Conservation (phyloP, 768 basidiomycete genomes). For the Rhizopogon vinicolor region DNA sequence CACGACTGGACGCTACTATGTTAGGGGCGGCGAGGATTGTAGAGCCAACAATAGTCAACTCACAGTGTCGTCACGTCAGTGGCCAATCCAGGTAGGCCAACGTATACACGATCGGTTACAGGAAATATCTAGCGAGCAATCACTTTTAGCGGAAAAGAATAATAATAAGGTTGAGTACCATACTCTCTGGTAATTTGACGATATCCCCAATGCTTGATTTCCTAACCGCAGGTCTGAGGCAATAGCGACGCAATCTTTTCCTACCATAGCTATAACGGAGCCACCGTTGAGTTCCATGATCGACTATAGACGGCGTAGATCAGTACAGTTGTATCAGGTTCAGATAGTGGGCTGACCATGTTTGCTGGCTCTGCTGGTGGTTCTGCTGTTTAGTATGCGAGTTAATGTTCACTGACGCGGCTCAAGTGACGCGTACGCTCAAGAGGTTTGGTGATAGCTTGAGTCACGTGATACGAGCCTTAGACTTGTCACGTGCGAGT, state of each 20-base stretch:
- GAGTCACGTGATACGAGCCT: no score
- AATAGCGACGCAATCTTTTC: slow-evolving; percentile 98
- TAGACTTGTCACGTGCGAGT: slow-evolving; percentile 11
- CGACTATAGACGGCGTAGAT: slow-evolving; percentile 43
- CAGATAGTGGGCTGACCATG: not conserved
- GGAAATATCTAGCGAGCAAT: slow-evolving; percentile 75
- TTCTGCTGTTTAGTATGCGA: not conserved
- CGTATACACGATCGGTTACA: slow-evolving; percentile 85
- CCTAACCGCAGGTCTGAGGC: slow-evolving; percentile 93
- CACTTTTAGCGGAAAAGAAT: slow-evolving; percentile 10
- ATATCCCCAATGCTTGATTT: slow-evolving; percentile 79
- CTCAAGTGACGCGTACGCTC: not conserved
- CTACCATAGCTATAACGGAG: slow-evolving; percentile 98
- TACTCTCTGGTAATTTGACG: slow-evolving; percentile 94
- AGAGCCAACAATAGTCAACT: slow-evolving; percentile 17
- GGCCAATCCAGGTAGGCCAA: slow-evolving; percentile 89
- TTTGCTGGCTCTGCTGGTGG: not conserved
- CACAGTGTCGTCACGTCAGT: slow-evolving; percentile 93
- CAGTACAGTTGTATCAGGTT: not conserved
- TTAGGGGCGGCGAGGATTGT: not conserved
- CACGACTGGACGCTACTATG: slow-evolving; percentile 49
- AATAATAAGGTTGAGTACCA: slow-evolving; percentile 5
- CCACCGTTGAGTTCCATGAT: slow-evolving; percentile 95
- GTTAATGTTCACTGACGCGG: not conserved
- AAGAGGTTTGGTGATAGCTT: no score